A percentile compares a stretch with the other conserved stretches of the same genome.
These are phyloP conservation scores for Globisporangium parvum DNA, from an alignment of 352 stramenopile genomes.

Conservation along the genomic window DNA sequence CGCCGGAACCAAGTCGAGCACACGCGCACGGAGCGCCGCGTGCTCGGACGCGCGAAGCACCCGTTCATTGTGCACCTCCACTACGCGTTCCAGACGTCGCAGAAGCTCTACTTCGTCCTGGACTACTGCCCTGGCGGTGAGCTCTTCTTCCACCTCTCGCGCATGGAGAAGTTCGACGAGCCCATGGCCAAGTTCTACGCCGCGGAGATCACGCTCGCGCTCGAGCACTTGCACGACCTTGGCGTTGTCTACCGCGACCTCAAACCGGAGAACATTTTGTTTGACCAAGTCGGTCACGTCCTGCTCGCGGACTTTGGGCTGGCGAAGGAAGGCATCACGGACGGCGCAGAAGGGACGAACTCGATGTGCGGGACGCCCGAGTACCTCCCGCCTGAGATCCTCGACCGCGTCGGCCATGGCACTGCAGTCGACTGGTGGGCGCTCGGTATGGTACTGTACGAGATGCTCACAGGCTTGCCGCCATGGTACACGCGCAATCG, in stretches of 20 bases:
- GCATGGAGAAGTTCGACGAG: conserved; percentile 87
- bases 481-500: conserved; percentile 92
- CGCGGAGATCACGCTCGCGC: conserved; percentile 86
- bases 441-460: conserved; percentile 90
- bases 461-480: conserved; percentile 91
- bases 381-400: conserved; percentile 91
- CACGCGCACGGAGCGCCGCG: conserved; percentile 75
- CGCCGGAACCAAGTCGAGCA: conserved; percentile 82
- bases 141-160: conserved; percentile 87
- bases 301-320: conserved; percentile 85
- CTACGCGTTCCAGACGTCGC: conserved; percentile 88
- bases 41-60: conserved; percentile 85
- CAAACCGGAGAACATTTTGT: conserved; percentile 87
- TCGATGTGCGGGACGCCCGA: conserved; percentile 90
- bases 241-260: conserved; percentile 87
- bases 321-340: conserved; percentile 82
- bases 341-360: conserved; percentile 79
- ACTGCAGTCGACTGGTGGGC: conserved; percentile 92
- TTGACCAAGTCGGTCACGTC: conserved; percentile 68
- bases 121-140: conserved; percentile 90
- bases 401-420: conserved; percentile 85
- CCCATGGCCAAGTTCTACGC: conserved; percentile 88
- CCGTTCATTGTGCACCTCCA: conserved; percentile 90
- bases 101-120: conserved; percentile 90
- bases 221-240: conserved; percentile 86